Base-by-base conservation (phyloP, 75 land plant species). In the Selaginella tamariscina region DNA sequence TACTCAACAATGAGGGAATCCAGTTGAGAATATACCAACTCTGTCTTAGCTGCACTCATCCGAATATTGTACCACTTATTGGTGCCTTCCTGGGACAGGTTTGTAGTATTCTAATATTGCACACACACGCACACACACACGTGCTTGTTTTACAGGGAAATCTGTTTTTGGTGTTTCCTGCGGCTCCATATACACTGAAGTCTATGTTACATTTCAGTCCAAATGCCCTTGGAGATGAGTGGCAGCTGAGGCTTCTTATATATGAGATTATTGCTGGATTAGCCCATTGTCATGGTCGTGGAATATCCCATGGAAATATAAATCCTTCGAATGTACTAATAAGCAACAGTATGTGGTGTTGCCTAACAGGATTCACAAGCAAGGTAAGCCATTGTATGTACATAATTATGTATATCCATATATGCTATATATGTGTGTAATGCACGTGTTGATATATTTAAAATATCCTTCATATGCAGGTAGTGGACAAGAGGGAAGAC, bases 201-300 rank as follows among this genome's bases (percentile, higher is more conserved):
- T 81, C 70, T 32, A 73, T 88, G 72, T 49, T 91, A 32, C 80
- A 82, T 33, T 91, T 78, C 27, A 91, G 96, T 73, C 86, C 96
- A 20, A 66, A 64, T 54, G 88, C 80, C 2, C 62, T 91, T 54
- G 78, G 74, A 33, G 83, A 83, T 65, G 88, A 91, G 31, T 86
- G 88, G 84, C 79, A 85, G 32, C 75, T 81, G 54, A 82, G 83
- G 29, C 80, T 91, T 68, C 63, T 91, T 26, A 65, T 80, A 21
- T 91, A 88, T 59, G 88, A 91, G 72, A 66, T 91, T n/a, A 80
- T 91, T 2, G 81, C 92, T 30, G 91, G 84, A 5, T 67, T 91
- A 32, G 69, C 82, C 29, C 80, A 82, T 55, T 69, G 82, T 28
- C 96, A 91, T 73, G 70, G 65, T 29, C 66, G 79, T 54, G 92